Base-by-base conservation (phyloP, 257 asterid genomes). In the Euphrasia confusa region DNA sequence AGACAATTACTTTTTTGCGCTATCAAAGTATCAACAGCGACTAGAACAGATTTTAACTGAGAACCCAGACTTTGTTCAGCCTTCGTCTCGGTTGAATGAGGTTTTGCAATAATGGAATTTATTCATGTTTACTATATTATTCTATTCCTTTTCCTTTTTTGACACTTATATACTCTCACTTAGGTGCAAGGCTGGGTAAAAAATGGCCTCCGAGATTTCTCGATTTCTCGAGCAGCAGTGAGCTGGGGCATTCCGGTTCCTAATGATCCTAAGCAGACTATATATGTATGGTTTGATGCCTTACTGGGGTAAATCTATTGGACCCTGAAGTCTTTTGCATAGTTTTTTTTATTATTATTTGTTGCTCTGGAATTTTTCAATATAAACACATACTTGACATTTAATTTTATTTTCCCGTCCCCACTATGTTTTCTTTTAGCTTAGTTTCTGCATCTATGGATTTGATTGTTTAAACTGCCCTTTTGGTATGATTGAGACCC, bases 251-350 rank as follows among this genome's bases (percentile, higher is more conserved):
- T 92, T 71, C 80, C 79, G 37, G 95, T 89, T 72, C 99, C 97
- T 48, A 78, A 82, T 71, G 99, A 92, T 67, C 10, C 78, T 47
- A 77, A 86, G 58, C 99, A 89, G 71, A 92, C 97, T 68, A 89
- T 92, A 68, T 92, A 92, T 74, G 99, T 92, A 30, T 92, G 99
- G 99, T 92, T 92, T 83, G 99, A 92, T 79, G 99, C 99, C 71
- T 77, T 92, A 63, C 63, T 89, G 85, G 99, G 99, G 99, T 92
- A 86, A 37, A 89, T 79, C 54, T 62, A 44, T 63, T 60, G 62
- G 58, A 33, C 68, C 63, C 71, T 54, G 59, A 37, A 10, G 52
- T 44, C 37, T 58, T 37, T 37, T 49, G 60, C 63, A 40, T 54
- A 65, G 32, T 60, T 54, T 54, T 44, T 40, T 60, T 54, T 54